Base-by-base conservation (phyloP, 441 rosid species). In the Dalechampia spathulata region DNA sequence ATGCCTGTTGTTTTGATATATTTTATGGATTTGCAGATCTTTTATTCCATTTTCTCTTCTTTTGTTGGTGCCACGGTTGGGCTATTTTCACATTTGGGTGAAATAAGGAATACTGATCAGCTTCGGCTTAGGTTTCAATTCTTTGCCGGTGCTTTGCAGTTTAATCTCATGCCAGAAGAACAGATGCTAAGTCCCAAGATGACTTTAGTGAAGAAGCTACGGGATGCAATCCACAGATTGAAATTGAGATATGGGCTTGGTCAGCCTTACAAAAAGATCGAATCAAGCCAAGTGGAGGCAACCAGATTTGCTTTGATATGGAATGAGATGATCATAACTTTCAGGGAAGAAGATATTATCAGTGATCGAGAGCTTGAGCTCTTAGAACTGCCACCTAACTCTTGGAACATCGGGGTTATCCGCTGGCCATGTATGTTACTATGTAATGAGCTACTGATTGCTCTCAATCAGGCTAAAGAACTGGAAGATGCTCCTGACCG, bases 151-250 rank as follows among this genome's bases (percentile, higher is more conserved):
- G 98, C 98, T 4, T 72, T 91, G 63, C 98, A 87, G 76, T 91
- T 91, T 66, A 87, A 91, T 77, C 86, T 87, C 59, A 80, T 91
- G 95, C 88, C 96, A 1, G 93, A 87, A 70, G 96, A 91, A 73
- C 94, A 82, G 67, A 71, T 64, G 40, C 68, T 73, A 55, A 65
- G 75, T 72, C 74, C 82, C 41, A 79, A 80, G 74, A 80, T 86
- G 58, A 79, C 80, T 1, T 63, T 87, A 45, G 78, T 73, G 75
- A 85, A 76, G 79, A 90, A 79, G 75, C 71, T 90, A 26, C 82
- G 78, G 0, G 92, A 90, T 67, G 87, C 86, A 55, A 75, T 90
- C 53, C 86, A 78, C 69, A 75, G 98, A 62, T 64, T 91, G 68
- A 83, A 86, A 77, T 64, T 91, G 73, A 78, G 98, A 64, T 87